Evolutionary conservation across 2,329 filamentous ascomycete species (phyloP).

Genomic region (Coccinonectria pachysandricola): DNA sequence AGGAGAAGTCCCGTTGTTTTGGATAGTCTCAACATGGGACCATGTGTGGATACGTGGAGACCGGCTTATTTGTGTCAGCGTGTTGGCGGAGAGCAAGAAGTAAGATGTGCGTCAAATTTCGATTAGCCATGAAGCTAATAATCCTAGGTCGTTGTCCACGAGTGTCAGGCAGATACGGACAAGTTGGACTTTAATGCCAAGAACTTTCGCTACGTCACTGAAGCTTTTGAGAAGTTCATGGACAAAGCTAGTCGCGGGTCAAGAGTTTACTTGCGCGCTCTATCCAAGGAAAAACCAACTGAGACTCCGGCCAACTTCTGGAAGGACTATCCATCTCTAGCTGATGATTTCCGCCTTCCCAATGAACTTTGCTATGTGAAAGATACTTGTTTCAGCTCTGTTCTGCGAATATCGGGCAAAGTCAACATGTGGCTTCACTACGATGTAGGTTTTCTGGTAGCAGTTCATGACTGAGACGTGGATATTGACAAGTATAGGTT

Average conservation of each 20-base stretch:
- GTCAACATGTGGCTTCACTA: constrained; percentile 89
- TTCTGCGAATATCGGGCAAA: constrained; percentile 66
- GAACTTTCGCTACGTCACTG: constrained; percentile 69
- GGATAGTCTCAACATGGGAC: constrained; percentile 53
- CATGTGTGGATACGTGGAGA: too few species aligned
- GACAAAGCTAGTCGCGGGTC: constrained; percentile 46
- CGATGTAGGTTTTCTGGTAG: constrained; percentile 52
- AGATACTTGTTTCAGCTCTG: constrained; percentile 64
- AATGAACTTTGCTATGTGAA: constrained; percentile 45
- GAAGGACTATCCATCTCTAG: constrained; percentile 60
- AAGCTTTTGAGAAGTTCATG: constrained; percentile 57
- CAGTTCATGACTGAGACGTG: too few species aligned
- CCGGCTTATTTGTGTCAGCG: too few species aligned
- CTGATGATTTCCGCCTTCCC: constrained; percentile 61
- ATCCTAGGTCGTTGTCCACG: constrained; percentile 60
- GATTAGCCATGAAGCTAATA: constrained; percentile 1
- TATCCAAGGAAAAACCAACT: constrained; percentile 59
- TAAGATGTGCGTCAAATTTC: constrained; percentile 34
- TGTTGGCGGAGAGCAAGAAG: too few species aligned
- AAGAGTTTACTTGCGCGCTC: constrained; percentile 65
- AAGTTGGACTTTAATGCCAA: constrained; percentile 75
- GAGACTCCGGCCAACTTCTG: constrained; percentile 59
- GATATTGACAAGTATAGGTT: constrained; percentile 48
- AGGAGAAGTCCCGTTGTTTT: constrained; percentile 50
- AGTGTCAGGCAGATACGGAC: constrained; percentile 40